These are phyloP conservation scores for Boletus coccyginus DNA, from an alignment of 768 basidiomycete genomes.

Conservation along the genomic window DNA sequence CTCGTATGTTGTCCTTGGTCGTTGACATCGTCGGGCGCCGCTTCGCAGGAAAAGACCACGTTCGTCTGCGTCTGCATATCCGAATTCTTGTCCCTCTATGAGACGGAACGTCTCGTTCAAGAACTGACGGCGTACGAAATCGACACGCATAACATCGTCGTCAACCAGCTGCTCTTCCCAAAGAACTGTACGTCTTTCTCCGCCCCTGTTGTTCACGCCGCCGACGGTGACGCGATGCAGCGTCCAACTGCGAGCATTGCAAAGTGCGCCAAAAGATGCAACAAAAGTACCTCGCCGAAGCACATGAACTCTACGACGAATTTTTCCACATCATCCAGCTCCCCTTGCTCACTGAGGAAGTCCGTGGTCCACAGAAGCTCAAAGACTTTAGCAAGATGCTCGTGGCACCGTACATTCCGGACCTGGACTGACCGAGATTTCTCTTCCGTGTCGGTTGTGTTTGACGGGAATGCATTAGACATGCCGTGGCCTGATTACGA, in stretches of 20 bases:
- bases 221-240: slow-evolving; percentile 37
- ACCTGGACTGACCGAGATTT: slow-evolving; percentile 17
- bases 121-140: slow-evolving; percentile 93
- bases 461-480: neutral
- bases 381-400: slow-evolving; percentile 93
- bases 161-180: slow-evolving; percentile 96
- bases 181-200: slow-evolving; percentile 66
- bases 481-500: neutral
- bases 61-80: slow-evolving; percentile 99
- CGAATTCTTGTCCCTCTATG: slow-evolving; percentile 96
- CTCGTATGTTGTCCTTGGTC: neutral
- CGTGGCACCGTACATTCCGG: slow-evolving; percentile 71
- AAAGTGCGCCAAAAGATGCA: slow-evolving; percentile 95
- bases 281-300: slow-evolving; percentile 95
- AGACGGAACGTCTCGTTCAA: slow-evolving; percentile 97
- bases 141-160: slow-evolving; percentile 98
- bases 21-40: neutral
- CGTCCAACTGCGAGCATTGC: slow-evolving; percentile 94
- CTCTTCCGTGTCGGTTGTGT: neutral
- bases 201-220: neutral
- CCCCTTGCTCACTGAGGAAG: slow-evolving; percentile 94
- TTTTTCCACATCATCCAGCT: slow-evolving; percentile 97
- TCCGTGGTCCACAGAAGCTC: slow-evolving; percentile 91
- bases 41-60: slow-evolving; percentile 87
- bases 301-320: slow-evolving; percentile 95